phyloP scores from a whole-genome alignment of 2,329 filamentous ascomycete genomes.

The Bipolaris gigantea region DNA sequence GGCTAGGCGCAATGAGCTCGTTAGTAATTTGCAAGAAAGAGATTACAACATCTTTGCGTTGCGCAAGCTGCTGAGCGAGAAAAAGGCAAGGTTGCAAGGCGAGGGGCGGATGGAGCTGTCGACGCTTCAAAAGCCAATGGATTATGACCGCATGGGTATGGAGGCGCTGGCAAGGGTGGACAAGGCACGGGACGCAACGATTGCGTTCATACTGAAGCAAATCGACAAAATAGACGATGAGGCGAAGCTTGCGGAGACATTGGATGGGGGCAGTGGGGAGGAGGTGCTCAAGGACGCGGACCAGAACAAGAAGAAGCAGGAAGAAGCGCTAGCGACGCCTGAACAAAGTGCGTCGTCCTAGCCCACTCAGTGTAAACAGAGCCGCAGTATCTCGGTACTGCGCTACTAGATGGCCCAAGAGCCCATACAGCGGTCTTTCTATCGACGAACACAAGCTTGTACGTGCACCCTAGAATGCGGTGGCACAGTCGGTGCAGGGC shows the following conservation, averaged over 20 bases:
- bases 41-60: conserved; percentile 54
- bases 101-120: conserved; percentile 22
- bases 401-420: neutral
- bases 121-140: conserved; percentile 38
- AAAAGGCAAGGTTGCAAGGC: conserved; percentile 40
- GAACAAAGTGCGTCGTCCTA: conserved; percentile 1
- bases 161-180: conserved; percentile 48
- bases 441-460: neutral
- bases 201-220: conserved; percentile 56
- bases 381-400: too few species aligned
- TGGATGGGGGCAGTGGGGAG: conserved; percentile 25
- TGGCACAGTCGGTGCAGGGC: neutral
- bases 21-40: conserved; percentile 42
- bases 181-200: conserved; percentile 57
- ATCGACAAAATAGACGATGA: conserved; percentile 55
- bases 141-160: conserved; percentile 50
- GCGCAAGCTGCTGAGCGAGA: conserved; percentile 50
- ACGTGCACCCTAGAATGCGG: neutral
- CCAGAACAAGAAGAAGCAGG: neutral
- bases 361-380: too few species aligned
- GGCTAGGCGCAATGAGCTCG: conserved; percentile 44
- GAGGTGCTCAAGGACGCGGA: conserved; percentile 9
- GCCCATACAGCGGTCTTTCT: neutral
- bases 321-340: conserved; percentile 2
- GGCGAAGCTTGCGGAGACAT: conserved; percentile 29